Conservation (phyloP, 148 eudicot species). For the Chenopodium album region DNA sequence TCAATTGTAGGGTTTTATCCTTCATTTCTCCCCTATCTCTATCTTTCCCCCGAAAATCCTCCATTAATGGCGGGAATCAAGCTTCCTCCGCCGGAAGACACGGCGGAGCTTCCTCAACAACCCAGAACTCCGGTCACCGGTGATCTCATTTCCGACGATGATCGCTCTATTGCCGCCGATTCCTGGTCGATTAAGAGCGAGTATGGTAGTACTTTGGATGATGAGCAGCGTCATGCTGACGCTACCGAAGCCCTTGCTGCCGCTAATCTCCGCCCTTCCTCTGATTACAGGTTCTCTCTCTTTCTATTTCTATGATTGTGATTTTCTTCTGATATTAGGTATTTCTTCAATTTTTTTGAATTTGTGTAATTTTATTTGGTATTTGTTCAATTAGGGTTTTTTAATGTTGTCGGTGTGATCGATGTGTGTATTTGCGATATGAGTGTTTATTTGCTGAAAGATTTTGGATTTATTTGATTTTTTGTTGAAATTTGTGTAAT, state of each 20-base stretch:
- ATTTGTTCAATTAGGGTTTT: neutral
- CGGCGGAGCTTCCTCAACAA: slow-evolving; percentile 55
- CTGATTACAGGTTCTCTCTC: slow-evolving; percentile 65
- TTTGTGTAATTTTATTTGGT: neutral
- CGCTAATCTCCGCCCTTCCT: slow-evolving; percentile 59
- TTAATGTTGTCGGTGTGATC: neutral
- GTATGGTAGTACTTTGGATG: slow-evolving; percentile 91
- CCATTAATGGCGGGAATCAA: slow-evolving; percentile 75
- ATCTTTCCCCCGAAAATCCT: neutral
- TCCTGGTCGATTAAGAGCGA: slow-evolving; percentile 99
- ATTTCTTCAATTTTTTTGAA: neutral
- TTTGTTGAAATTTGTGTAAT: neutral
- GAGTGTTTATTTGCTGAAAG: neutral
- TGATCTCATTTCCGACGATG: slow-evolving; percentile 96
- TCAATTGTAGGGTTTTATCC: slow-evolving; percentile 37
- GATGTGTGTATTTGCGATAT: neutral
- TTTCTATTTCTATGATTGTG: neutral
- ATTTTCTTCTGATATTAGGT: neutral
- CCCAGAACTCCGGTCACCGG: slow-evolving; percentile 48
- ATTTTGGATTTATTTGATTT: neutral
- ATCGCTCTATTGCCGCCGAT: slow-evolving; percentile 93
- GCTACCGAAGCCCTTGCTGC: slow-evolving; percentile 91
- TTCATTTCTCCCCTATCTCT: neutral
- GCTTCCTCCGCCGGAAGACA: slow-evolving; percentile 59
- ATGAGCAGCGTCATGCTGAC: slow-evolving; percentile 96